Evolutionary conservation across 768 basidiomycete genomes (phyloP).

Genomic region (Neoboletus brunneissimus): DNA sequence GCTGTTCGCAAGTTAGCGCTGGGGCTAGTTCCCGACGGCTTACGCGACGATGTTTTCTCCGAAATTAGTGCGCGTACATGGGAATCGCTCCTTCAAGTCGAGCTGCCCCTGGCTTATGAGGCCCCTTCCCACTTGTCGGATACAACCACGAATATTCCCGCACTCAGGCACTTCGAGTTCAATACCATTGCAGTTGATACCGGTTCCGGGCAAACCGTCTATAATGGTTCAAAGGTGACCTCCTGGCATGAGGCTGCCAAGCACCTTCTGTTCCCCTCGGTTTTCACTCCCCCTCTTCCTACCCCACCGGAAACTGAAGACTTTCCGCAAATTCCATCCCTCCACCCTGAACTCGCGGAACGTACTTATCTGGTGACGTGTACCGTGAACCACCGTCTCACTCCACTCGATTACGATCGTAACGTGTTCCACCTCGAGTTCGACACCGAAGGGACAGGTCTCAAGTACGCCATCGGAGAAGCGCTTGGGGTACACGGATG

Average conservation of each 20-base stretch:
- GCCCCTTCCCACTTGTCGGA: slow-evolving; percentile 18
- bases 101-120: slow-evolving; percentile 33
- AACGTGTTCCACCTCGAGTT: slow-evolving; percentile 99
- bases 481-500: slow-evolving; percentile 97
- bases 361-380: slow-evolving; percentile 93
- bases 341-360: slow-evolving; percentile 85
- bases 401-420: slow-evolving; percentile 92
- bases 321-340: slow-evolving; percentile 58
- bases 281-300: slow-evolving; percentile 57
- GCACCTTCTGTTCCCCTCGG: slow-evolving; percentile 83
- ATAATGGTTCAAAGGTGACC: slow-evolving; percentile 57
- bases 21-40: slow-evolving; percentile 41
- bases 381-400: slow-evolving; percentile 90
- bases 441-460: slow-evolving; percentile 84
- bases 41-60: slow-evolving; percentile 43
- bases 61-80: slow-evolving; percentile 61
- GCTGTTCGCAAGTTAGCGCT: slow-evolving; percentile 52
- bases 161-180: slow-evolving; percentile 59
- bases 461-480: slow-evolving; percentile 95
- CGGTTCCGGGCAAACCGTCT: slow-evolving; percentile 52
- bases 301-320: slow-evolving; percentile 35
- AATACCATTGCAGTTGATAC: slow-evolving; percentile 74
- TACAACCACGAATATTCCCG: slow-evolving; percentile 20
- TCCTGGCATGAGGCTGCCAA: slow-evolving; percentile 88
- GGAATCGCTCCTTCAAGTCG: slow-evolving; percentile 60